Conservation (phyloP, 164 flowering plant genomes). For the Umbellularia californica region DNA sequence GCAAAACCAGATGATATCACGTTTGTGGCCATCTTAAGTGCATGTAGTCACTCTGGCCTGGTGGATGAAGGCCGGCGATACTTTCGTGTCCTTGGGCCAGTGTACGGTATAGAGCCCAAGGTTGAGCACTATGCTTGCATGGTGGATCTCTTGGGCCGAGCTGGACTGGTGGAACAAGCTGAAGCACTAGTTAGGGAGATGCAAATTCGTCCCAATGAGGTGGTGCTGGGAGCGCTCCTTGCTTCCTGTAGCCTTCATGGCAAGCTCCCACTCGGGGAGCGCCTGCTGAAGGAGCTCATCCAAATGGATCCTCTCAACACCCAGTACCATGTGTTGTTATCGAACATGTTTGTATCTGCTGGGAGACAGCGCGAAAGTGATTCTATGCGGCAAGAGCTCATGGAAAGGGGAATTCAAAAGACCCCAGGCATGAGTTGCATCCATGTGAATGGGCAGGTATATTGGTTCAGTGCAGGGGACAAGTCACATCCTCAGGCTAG, state of each 20-base stretch:
- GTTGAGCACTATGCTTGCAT: slow-evolving; percentile 70
- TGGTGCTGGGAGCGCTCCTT: slow-evolving; percentile 62
- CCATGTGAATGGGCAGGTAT: slow-evolving; percentile 39
- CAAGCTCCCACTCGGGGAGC: slow-evolving; percentile 44
- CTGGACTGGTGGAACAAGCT: slow-evolving; percentile 65
- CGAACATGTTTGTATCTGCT: slow-evolving; percentile 49
- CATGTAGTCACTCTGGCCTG: slow-evolving; percentile 69
- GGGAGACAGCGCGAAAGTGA: slow-evolving; percentile 39
- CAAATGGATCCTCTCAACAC: slow-evolving; percentile 48
- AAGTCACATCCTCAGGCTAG: slow-evolving; percentile 43
- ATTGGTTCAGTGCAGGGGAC: slow-evolving; percentile 60
- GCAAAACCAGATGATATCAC: slow-evolving; percentile 55
- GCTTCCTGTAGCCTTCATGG: slow-evolving; percentile 56
- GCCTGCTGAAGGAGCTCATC: slow-evolving; percentile 30
- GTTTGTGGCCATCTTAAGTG: slow-evolving; percentile 47
- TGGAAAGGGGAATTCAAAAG: slow-evolving; percentile 38
- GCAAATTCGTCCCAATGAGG: slow-evolving; percentile 60
- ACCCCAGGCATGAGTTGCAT: slow-evolving; percentile 65
- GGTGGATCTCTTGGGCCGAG: slow-evolving; percentile 68
- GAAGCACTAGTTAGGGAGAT: slow-evolving; percentile 39
- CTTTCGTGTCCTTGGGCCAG: slow-evolving; percentile 29
- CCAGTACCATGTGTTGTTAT: slow-evolving; percentile 51
- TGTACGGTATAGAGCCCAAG: slow-evolving; percentile 41
- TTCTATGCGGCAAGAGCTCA: slow-evolving; percentile 35
- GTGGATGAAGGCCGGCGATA: slow-evolving; percentile 43